A percentile compares a stretch with the other conserved stretches of the same genome.
These are phyloP conservation scores for Bondarzewia mesenterica DNA, from an alignment of 1,284 basidiomycete species.

Conservation along the genomic window DNA sequence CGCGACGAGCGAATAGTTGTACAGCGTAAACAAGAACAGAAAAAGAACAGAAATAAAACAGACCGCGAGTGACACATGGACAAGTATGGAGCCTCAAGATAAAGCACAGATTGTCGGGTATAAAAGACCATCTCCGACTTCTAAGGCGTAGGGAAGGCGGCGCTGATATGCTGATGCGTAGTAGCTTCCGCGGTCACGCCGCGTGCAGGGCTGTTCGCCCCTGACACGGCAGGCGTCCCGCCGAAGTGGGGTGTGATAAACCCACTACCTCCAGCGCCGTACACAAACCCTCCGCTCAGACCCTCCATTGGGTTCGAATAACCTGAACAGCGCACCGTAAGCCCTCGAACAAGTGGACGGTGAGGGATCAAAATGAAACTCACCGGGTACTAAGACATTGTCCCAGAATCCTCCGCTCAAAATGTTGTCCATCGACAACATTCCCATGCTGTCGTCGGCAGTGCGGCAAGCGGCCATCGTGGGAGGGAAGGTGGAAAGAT, in stretches of 20 bases:
- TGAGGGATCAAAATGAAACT: slow-evolving; percentile 19
- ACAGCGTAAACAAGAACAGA: too few species aligned
- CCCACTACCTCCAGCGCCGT: slow-evolving; percentile 70
- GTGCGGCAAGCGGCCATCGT: slow-evolving; percentile 57
- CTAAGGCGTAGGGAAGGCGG: slow-evolving; percentile 14
- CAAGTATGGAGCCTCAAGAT: too few species aligned
- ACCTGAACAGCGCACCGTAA: slow-evolving; percentile 31
- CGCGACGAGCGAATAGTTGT: too few species aligned
- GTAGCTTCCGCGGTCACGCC: slow-evolving; percentile 10
- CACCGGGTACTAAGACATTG: slow-evolving; percentile 74
- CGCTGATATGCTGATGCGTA: slow-evolving; percentile 17
- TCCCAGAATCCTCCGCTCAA: slow-evolving; percentile 77
- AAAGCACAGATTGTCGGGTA: too few species aligned
- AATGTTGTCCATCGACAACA: slow-evolving; percentile 74
- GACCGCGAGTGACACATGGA: too few species aligned
- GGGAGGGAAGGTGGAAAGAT: slow-evolving; percentile 75
- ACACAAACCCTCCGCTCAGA: slow-evolving; percentile 74
- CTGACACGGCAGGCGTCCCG: slow-evolving; percentile 29
- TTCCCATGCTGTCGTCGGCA: slow-evolving; percentile 37
- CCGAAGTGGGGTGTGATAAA: slow-evolving; percentile 48
- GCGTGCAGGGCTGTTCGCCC: slow-evolving; percentile 24
- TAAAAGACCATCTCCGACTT: background rate
- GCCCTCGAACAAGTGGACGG: background rate
- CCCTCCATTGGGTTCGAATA: slow-evolving; percentile 73
- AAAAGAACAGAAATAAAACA: too few species aligned